A percentile compares a stretch with the other conserved stretches of the same genome.
Evolutionary conservation across 306 rosid genomes (phyloP).

Genomic region (Prunus salicina): DNA sequence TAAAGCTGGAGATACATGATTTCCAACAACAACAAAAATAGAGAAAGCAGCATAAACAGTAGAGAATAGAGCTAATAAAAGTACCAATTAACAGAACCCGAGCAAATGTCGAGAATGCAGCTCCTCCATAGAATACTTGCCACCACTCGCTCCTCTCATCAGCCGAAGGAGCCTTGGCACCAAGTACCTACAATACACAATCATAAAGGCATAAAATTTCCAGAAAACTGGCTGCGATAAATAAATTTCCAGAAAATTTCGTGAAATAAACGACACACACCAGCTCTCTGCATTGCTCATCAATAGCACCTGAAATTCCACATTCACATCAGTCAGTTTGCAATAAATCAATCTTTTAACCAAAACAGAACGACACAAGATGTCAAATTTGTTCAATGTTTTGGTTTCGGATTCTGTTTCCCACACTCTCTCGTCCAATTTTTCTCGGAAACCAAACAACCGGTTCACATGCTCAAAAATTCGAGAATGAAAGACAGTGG

Average conservation of each 20-base stretch:
- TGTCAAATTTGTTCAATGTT: neutral
- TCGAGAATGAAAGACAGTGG: neutral
- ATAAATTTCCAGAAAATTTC: constrained; percentile 1
- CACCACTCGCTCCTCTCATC: constrained; percentile 60
- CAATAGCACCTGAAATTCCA: constrained; percentile 55
- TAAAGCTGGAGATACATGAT: neutral
- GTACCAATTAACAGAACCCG: constrained; percentile 74
- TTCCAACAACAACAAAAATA: neutral
- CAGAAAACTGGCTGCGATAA: neutral
- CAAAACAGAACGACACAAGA: neutral
- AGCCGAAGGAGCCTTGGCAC: constrained; percentile 43
- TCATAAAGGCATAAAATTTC: constrained; percentile 5
- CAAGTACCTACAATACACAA: constrained; percentile 39
- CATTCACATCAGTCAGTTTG: constrained; percentile 8
- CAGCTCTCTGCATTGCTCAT: constrained; percentile 58
- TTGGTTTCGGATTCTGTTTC: neutral
- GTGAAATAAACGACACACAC: constrained; percentile 33
- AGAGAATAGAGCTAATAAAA: constrained; percentile 7
- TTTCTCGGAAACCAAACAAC: constrained; percentile 1
- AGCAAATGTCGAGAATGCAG: constrained; percentile 67
- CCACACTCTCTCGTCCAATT: neutral
- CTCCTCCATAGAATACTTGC: constrained; percentile 64
- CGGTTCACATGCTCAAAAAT: neutral
- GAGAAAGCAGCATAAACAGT: neutral
- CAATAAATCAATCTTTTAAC: neutral